phyloP scores from a whole-genome alignment of 768 basidiomycete species.

The Coprinopsis sp. region DNA sequence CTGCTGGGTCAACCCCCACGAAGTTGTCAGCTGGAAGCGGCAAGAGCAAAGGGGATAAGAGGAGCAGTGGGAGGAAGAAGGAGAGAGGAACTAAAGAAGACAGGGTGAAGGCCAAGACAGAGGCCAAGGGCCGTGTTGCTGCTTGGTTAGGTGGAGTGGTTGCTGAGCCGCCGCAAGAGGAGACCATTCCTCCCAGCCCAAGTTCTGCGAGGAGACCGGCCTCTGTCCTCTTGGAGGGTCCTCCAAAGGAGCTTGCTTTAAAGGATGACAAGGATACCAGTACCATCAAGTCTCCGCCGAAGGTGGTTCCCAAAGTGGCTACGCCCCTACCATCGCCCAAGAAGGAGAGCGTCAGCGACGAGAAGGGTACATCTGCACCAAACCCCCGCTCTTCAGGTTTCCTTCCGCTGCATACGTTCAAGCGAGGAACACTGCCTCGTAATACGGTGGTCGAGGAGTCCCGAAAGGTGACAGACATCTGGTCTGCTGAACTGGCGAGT shows the following conservation, averaged over 20 bases:
- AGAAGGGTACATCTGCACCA: constrained; percentile 34
- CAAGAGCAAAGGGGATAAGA: constrained; percentile 18
- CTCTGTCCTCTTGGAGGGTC: background rate
- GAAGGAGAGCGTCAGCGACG: constrained; percentile 1
- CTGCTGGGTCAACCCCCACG: constrained; percentile 13
- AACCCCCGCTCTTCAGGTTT: constrained; percentile 78
- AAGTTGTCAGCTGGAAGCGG: constrained; percentile 13
- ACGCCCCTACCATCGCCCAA: constrained; percentile 7
- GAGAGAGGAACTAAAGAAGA: constrained; percentile 24
- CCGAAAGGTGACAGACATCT: constrained; percentile 34
- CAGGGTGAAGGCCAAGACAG: constrained; percentile 26
- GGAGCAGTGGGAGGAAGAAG: constrained; percentile 22
- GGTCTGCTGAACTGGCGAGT: constrained; percentile 23
- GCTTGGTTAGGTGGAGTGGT: constrained; percentile 68
- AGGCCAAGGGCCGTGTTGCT: constrained; percentile 68
- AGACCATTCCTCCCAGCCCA: constrained; percentile 39
- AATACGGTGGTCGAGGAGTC: constrained; percentile 27
- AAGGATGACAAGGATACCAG: background rate
- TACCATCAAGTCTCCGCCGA: background rate
- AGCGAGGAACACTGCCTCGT: constrained; percentile 33
- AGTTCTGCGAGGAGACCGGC: constrained; percentile 20
- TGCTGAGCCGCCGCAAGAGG: constrained; percentile 48
- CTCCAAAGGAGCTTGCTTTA: background rate
- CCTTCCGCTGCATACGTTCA: constrained; percentile 56
- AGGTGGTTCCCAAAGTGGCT: too few relatives aligned